Base-by-base conservation (phyloP, 495 filamentous ascomycete genomes). In the Xylaria castorea region DNA sequence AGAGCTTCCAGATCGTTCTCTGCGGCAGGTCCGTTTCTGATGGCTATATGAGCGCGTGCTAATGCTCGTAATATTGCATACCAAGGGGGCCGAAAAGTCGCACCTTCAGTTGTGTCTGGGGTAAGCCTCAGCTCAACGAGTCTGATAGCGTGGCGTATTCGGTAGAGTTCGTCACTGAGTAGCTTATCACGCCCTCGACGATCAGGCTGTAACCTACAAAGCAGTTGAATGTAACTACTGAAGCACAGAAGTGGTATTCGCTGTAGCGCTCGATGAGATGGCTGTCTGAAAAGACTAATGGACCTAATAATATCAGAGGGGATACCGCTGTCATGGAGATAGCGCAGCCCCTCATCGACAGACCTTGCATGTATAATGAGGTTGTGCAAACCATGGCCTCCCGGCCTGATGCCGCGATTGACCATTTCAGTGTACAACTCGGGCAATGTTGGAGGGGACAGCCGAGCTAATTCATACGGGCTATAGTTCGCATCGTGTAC, bases 351-450 rank as follows among this genome's bases (percentile, higher is more conserved):
- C 55, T 70, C 72, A 42, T 75, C 66, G 38, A 79, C 71, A 7
- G 81, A 81, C 0, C 22, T 53, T 4, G 84, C 78, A 58, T 84
- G 78, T 7, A 42, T 66, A 0, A 87, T 14, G 2, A 87, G 78
- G 0, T 78, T 72, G 18, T 68, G 67, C 20, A 86, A 80, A 30
- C 81, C 84, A 46, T 74, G 22, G 0, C 78, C 80, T 30, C 71
- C 55, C 0, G 84, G 83, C 66, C 71, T 78, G 60, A 84, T 66
- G 6, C 83, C 81, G 0, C 77, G 73, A 1, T 68, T 66, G 8
- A 80, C 66, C 83, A 87, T 85, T 60, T 68, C 71, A 16, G 78
- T 61, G 61, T 86, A 87, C 12, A 87, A 67, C 48, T 83, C 78
- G 0, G 67, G 32, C 14, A 80, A 74, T 5, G 73, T 75, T 14